Evolutionary conservation across 1,284 basidiomycete genomes (phyloP).

Genomic region (Testicularia cyperi): DNA sequence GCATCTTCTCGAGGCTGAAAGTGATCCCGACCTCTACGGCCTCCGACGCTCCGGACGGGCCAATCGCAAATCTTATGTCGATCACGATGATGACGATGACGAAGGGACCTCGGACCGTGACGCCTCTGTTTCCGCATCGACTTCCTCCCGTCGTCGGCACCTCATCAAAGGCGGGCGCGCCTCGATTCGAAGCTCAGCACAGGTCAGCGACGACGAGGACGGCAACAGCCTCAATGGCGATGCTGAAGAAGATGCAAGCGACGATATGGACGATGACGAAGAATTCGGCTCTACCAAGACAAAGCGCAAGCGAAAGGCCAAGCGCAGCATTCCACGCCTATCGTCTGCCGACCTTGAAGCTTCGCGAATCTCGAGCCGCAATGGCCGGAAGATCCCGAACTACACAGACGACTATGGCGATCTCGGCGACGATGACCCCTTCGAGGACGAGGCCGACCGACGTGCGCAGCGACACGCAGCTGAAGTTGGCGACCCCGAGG

Average conservation of each 20-base stretch:
- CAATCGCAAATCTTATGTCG: slow-evolving; percentile 41
- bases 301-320: slow-evolving; percentile 14
- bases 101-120: slow-evolving; percentile 4
- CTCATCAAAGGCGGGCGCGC: slow-evolving; percentile 25
- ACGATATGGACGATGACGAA: slow-evolving; percentile 70
- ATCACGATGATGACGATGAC: slow-evolving; percentile 30
- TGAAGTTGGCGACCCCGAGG: slow-evolving; percentile 12
- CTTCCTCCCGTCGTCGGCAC: slow-evolving; percentile 24
- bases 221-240: slow-evolving; percentile 61
- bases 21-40: slow-evolving; percentile 59
- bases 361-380: slow-evolving; percentile 49
- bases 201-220: slow-evolving; percentile 61
- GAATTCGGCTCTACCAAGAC: slow-evolving; percentile 17
- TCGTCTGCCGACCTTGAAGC: slow-evolving; percentile 40
- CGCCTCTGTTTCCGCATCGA: slow-evolving; percentile 17
- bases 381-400: slow-evolving; percentile 52
- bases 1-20: slow-evolving; percentile 44
- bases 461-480: slow-evolving; percentile 24
- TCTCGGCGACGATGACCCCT: slow-evolving; percentile 55
- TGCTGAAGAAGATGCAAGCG: slow-evolving; percentile 72
- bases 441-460: slow-evolving; percentile 51
- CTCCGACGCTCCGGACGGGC: slow-evolving; percentile 60
- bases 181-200: slow-evolving; percentile 29
- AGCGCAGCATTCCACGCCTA: slow-evolving; percentile 15
- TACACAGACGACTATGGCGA: slow-evolving; percentile 60